A percentile compares a stretch with the other conserved stretches of the same genome.
phyloP scores from a whole-genome alignment of 2,329 filamentous ascomycete genomes.

The Rugonectria rugulosa region DNA sequence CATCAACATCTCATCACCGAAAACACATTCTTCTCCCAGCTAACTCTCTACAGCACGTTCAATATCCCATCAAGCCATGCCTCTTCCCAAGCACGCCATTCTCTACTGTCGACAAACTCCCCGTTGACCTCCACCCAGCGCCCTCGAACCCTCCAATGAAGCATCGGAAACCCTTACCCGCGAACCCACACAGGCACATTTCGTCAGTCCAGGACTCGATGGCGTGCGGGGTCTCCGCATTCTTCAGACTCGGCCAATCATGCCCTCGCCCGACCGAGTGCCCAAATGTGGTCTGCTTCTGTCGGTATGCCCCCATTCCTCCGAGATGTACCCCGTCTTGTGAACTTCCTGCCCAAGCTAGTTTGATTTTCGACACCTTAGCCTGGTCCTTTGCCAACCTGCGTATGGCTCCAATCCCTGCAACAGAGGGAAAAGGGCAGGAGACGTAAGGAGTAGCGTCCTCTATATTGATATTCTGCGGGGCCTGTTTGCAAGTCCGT shows the following conservation, averaged over 20 bases:
- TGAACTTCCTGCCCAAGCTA: too few relatives aligned
- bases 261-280: conserved; percentile 23
- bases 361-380: too few relatives aligned
- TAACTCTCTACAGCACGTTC: too few relatives aligned
- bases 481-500: too few relatives aligned
- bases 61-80: not conserved
- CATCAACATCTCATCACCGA: too few relatives aligned
- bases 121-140: not conserved
- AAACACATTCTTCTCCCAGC: too few relatives aligned
- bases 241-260: conserved; percentile 22
- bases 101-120: not conserved
- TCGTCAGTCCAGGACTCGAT: conserved; percentile 31
- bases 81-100: conserved; percentile 31
- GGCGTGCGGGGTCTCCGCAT: conserved; percentile 39
- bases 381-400: too few relatives aligned
- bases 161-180: conserved; percentile 19
- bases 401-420: too few relatives aligned
- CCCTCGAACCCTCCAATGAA: conserved; percentile 29
- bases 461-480: too few relatives aligned
- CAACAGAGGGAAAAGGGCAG: too few relatives aligned
- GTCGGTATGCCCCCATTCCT: conserved; percentile 6
- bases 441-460: too few relatives aligned
- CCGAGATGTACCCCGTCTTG: conserved; percentile 28
- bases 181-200: conserved; percentile 14
- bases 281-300: conserved; percentile 12